Evolutionary conservation across 2,329 filamentous ascomycete genomes (phyloP).

Genomic region (Microascus cirrosus): DNA sequence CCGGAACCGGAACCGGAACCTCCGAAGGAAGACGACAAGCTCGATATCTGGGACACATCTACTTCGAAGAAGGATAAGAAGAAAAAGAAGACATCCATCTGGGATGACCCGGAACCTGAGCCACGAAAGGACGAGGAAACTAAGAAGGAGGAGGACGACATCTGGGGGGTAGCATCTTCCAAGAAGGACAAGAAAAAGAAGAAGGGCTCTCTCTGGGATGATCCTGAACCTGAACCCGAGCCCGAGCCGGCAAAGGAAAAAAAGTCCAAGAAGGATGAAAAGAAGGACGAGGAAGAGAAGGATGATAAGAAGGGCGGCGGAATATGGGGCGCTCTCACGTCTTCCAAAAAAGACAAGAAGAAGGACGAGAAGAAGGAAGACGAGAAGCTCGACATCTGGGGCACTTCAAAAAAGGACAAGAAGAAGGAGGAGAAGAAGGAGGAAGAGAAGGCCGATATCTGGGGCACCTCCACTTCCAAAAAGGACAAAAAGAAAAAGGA

Average conservation of each 20-base stretch:
- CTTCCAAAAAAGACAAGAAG: conserved; percentile 15
- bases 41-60: neutral
- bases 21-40: conserved; percentile 12
- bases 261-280: conserved; percentile 6
- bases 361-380: conserved; percentile 22
- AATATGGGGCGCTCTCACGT: neutral
- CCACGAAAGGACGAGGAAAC: conserved; percentile 20
- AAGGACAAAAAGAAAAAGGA: conserved; percentile 26
- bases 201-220: conserved; percentile 14
- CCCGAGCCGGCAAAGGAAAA: conserved; percentile 13
- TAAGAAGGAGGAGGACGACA: conserved; percentile 13
- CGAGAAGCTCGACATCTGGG: conserved; percentile 12
- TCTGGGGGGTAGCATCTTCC: conserved; percentile 10
- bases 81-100: conserved; percentile 20
- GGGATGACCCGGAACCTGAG: conserved; percentile 12
- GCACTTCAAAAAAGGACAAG: conserved; percentile 9
- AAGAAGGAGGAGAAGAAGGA: conserved; percentile 17
- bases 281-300: neutral
- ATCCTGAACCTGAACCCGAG: conserved; percentile 9
- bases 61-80: conserved; percentile 15
- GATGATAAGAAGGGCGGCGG: conserved; percentile 7
- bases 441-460: conserved; percentile 11
- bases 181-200: conserved; percentile 22
- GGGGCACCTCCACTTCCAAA: conserved; percentile 13
- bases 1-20: conserved; percentile 11